A percentile compares a stretch with the other conserved stretches of the same genome.
Evolutionary conservation across 371 early-diverging fungal species (phyloP).

Genomic region (Mucor irregularis): DNA sequence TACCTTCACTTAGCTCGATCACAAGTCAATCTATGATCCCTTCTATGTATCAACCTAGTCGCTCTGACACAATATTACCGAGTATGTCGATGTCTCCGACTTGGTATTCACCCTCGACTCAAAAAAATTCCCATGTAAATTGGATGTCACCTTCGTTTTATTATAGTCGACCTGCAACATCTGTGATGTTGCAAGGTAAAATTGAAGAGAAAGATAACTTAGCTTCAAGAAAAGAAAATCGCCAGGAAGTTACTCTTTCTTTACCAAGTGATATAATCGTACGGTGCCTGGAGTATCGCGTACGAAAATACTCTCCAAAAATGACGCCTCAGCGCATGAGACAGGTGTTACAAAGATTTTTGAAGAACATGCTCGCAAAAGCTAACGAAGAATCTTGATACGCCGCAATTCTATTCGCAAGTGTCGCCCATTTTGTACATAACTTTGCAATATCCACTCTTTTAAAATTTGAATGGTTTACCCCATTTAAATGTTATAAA

Average conservation of each 20-base stretch:
- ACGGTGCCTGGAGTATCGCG: slow-evolving; percentile 41
- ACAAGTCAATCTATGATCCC: slow-evolving; percentile 15
- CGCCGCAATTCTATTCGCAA: no score
- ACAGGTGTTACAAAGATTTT: slow-evolving; percentile 42
- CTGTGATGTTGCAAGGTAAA: slow-evolving; percentile 25
- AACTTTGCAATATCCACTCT: no score
- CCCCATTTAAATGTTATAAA: no score
- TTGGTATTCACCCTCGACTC: slow-evolving; percentile 44
- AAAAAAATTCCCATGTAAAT: slow-evolving; percentile 39
- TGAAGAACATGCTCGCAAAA: slow-evolving; percentile 42
- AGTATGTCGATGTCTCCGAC: slow-evolving; percentile 49
- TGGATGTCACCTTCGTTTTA: slow-evolving; percentile 53
- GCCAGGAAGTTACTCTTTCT: not conserved
- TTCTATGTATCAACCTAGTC: slow-evolving; percentile 39
- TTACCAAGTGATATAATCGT: slow-evolving; percentile 32
- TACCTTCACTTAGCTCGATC: slow-evolving; percentile 8
- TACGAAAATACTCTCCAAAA: slow-evolving; percentile 38
- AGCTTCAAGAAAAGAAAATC: not conserved
- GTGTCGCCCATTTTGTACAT: no score
- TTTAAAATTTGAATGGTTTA: no score
- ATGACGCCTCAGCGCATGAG: slow-evolving; percentile 47
- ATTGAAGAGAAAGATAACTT: not conserved
- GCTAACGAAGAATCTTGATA: slow-evolving; percentile 9
- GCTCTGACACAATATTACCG: slow-evolving; percentile 34
- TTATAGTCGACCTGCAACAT: slow-evolving; percentile 41